Evolutionary conservation across 2,329 filamentous ascomycete genomes (phyloP), one percentile per base, ranked within the genome.

Genomic region (Beauveria sp.): DNA sequence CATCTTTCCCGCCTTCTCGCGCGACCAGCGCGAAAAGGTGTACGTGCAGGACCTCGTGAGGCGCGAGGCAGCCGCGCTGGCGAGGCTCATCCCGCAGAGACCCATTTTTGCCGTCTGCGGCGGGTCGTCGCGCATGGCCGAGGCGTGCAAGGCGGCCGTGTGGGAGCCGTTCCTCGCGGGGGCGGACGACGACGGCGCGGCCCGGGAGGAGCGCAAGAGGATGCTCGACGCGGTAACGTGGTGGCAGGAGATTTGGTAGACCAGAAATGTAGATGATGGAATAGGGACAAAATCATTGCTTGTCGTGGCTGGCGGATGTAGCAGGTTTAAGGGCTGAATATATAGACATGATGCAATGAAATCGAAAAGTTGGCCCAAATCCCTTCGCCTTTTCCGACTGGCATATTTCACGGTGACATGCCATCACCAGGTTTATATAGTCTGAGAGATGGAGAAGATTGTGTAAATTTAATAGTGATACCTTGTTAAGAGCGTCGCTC

Each of bases 221-320:
- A 65, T 70, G 37, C 70, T 77, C 54, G 68, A 70, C 1, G 67
- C 66, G 7, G 64, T 77, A 50, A 76, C 72, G 8, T 80, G 79
- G 70, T 84, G 82, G 80, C 81, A 85, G 70, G 83, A 86, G 69
- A 84, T 83, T 28, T 86, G 83, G 83, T 85, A 43, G 43, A 20
- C 12, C 1, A 9, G n/a, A 4, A 30, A 14, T 28, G 8, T 24
- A 28, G 22, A 43, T 41, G 28, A 44, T 20, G 34, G 9, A 30
- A 18, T 41, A 34, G 18, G 24, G 1, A 26, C 34, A 41, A 54
- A 10, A 34, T 16, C 3, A 37, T 16, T 16, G 5, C 34, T 16
- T 4, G 12, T 34, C 12, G 10, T 34, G 30, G 10, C 14, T 37
- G 34, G 34, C 34, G 5, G 26, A 37, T 14, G 34, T 6, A 37